Conservation (phyloP, 1,284 basidiomycete species). For the Dichomitus squalens region DNA sequence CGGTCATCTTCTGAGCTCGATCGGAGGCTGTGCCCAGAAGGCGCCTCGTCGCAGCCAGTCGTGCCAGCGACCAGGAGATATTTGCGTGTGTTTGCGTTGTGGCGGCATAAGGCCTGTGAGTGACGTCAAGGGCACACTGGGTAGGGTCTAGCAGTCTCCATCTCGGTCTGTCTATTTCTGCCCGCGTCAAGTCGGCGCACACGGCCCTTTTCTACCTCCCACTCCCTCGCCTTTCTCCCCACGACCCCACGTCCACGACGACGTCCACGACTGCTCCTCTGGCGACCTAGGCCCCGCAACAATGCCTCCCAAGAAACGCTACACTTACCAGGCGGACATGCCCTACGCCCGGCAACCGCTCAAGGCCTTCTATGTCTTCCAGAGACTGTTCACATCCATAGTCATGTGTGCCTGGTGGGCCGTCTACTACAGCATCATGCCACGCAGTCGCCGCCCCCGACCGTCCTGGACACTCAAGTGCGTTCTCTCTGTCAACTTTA, state of each 20-base stretch:
- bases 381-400: constrained; percentile 48
- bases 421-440: constrained; percentile 42
- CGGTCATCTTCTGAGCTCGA: too few species aligned
- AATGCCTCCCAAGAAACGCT: constrained; percentile 13
- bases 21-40: too few species aligned
- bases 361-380: constrained; percentile 49
- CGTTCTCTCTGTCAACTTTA: constrained; percentile 52
- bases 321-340: constrained; percentile 29
- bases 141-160: not conserved
- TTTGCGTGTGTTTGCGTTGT: constrained; percentile 9
- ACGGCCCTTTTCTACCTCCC: too few species aligned
- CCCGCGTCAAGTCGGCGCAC: not conserved
- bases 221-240: not conserved
- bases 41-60: not conserved
- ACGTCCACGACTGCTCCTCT: not conserved
- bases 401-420: constrained; percentile 48
- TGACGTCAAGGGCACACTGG: constrained; percentile 18
- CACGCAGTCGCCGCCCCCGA: constrained; percentile 45
- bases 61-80: not conserved
- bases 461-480: constrained; percentile 50
- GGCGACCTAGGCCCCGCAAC: not conserved
- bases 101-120: constrained; percentile 1
- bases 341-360: constrained; percentile 48
- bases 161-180: not conserved
- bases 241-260: not conserved